Evolutionary conservation across 1,284 basidiomycete species (phyloP), one percentile per base, ranked within the genome.

Genomic region (Erythrobasidium hasegawianum): DNA sequence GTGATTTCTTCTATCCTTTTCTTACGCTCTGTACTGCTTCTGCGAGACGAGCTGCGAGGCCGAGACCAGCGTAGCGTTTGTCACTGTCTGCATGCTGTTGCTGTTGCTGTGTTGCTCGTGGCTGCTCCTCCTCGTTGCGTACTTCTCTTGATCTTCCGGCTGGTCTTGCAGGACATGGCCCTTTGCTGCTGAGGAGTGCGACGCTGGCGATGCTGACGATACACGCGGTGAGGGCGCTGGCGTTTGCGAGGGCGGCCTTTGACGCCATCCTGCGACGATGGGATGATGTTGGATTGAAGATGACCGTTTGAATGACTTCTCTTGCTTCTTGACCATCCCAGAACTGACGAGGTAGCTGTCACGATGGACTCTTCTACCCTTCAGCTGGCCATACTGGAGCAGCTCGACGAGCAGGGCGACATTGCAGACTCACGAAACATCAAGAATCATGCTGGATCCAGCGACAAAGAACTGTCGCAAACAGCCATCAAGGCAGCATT

Each of bases 401-500:
- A 65, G 45, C 62, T 65, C 18, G 62, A 65, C 27, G 55, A 52
- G 33, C 8, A 82, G 50, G 82, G 81, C 0, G 78, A 78, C 1
- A 88, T 95, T 71, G 74, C 82, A 45, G 92, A 97, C 77, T 88
- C 91, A 16, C 82, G 91, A 69, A 76, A 81, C 43, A 82, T 95
- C 38, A 75, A 81, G 33, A 33, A 58, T 13, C 26, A 38, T 2
- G 27, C 61, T 75, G 75, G 83, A 83, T 57, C n/a, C n/a, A n/a
- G n/a, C n/a, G n/a, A n/a, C n/a, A n/a, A n/a, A n/a, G n/a, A n/a
- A n/a, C n/a, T n/a, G n/a, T n/a, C 61, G 68, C 92, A 95, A 80
- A 86, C 87, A 71, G 81, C 82, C 62, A 84, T 96, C 73, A 86
- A 93, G 62, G 89, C 89, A 71, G 90, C 89, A 7, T 81, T 97